A percentile compares a stretch with the other conserved stretches of the same genome.
Evolutionary conservation across 768 basidiomycete genomes (phyloP).

Genomic region (Pleurotus sapidus): DNA sequence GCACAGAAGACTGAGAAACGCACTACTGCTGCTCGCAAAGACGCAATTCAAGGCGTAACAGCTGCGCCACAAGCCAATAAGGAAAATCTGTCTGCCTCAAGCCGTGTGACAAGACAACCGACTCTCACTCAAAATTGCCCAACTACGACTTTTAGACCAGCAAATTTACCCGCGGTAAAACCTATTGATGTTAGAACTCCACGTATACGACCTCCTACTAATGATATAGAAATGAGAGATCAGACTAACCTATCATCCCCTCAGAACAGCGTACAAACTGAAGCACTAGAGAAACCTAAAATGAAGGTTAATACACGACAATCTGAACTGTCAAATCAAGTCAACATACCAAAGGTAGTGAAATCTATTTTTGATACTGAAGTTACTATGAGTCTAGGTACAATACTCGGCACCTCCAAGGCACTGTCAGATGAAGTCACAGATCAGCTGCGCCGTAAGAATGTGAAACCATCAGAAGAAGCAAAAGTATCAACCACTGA

Average conservation of each 20-base stretch:
- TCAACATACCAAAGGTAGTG: background rate
- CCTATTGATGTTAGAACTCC: background rate
- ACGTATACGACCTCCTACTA: background rate
- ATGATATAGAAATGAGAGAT: background rate
- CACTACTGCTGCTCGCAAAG: background rate
- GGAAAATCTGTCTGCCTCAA: too few species aligned
- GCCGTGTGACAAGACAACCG: background rate
- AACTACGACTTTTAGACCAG: background rate
- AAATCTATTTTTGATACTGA: background rate
- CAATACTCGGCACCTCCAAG: slow-evolving; percentile 1
- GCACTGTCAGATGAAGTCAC: background rate
- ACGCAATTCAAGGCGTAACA: background rate
- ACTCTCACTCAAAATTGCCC: background rate
- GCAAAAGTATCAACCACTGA: too few species aligned
- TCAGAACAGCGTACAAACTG: background rate
- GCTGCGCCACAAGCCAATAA: background rate
- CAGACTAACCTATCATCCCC: background rate
- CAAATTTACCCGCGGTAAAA: background rate
- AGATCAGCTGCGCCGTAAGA: background rate
- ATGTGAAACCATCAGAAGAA: too few species aligned
- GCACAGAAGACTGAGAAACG: background rate
- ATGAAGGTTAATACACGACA: background rate
- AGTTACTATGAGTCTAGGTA: background rate
- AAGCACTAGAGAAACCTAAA: too few species aligned
- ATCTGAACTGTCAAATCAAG: slow-evolving; percentile 3